Evolutionary conservation across 2,329 filamentous ascomycete species (phyloP).

Genomic region (Nemania sp.): DNA sequence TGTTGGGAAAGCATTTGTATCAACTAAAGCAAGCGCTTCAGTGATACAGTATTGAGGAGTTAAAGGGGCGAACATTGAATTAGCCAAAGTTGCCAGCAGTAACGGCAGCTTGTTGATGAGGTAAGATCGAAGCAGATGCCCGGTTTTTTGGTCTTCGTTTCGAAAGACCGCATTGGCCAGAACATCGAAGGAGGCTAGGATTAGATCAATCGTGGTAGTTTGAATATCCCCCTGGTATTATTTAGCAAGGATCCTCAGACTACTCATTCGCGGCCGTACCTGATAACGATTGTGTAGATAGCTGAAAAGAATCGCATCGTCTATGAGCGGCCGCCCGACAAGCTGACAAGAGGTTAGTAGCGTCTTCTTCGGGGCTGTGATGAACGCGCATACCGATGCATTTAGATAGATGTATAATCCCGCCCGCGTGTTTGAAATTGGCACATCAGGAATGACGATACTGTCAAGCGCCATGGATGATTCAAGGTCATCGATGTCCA

Average conservation of each 20-base stretch:
- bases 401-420: conserved; percentile 86
- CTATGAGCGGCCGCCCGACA: conserved; percentile 77
- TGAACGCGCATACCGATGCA: conserved; percentile 63
- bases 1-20: conserved; percentile 73
- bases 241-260: conserved; percentile 35
- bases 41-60: conserved; percentile 71
- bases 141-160: conserved; percentile 57
- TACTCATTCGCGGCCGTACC: conserved; percentile 46
- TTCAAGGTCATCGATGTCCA: conserved; percentile 61
- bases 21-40: conserved; percentile 77
- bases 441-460: conserved; percentile 64
- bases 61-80: conserved; percentile 74
- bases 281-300: conserved; percentile 86
- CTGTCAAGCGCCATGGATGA: conserved; percentile 59
- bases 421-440: conserved; percentile 73
- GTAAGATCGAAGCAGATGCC: conserved; percentile 82
- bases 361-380: background rate
- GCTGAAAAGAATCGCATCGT: conserved; percentile 76
- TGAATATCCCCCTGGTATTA: conserved; percentile 69
- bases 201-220: conserved; percentile 76
- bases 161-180: conserved; percentile 83
- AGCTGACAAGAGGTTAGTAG: conserved; percentile 59
- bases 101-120: conserved; percentile 70
- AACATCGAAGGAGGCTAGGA: conserved; percentile 86
- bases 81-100: conserved; percentile 54